Conservation (phyloP, 208 protist species). For the Acanthamoeba comandoni region DNA sequence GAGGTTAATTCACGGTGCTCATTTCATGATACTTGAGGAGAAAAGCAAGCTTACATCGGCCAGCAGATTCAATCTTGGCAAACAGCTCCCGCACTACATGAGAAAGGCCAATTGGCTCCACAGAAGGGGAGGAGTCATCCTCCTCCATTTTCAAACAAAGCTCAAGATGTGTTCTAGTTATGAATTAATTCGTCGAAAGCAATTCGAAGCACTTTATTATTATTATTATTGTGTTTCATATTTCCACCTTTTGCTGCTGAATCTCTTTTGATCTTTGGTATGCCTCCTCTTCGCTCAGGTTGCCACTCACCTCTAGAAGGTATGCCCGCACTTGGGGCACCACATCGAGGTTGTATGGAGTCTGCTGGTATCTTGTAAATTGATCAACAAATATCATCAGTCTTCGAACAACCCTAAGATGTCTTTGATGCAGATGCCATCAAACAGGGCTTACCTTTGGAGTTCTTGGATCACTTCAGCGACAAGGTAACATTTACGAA, state of each 20-base stretch:
- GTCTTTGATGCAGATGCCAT: no score
- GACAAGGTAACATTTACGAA: conserved; percentile 74
- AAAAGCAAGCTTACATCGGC: background rate
- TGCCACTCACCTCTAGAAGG: conserved; percentile 21
- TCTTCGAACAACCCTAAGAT: no score
- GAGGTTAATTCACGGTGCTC: background rate
- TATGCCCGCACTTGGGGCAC: conserved; percentile 51
- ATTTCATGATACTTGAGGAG: background rate
- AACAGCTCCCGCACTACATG: conserved; percentile 1
- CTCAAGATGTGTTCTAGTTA: no score
- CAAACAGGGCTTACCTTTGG: conserved; percentile 19
- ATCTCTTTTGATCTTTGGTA: conserved; percentile 57
- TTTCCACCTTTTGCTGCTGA: conserved; percentile 38
- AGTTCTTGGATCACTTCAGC: conserved; percentile 71
- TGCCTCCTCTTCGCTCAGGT: conserved; percentile 41
- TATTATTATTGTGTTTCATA: no score
- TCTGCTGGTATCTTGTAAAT: conserved; percentile 46
- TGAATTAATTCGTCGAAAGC: no score
- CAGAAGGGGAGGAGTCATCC: no score
- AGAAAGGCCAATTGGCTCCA: no score
- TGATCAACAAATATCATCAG: no score
- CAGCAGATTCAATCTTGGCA: conserved; percentile 32
- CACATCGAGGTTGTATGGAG: conserved; percentile 58
- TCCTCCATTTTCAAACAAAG: no score
- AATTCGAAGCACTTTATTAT: no score